phyloP scores from a whole-genome alignment of 1,284 basidiomycete genomes.

The Heterobasidion irregulare region DNA sequence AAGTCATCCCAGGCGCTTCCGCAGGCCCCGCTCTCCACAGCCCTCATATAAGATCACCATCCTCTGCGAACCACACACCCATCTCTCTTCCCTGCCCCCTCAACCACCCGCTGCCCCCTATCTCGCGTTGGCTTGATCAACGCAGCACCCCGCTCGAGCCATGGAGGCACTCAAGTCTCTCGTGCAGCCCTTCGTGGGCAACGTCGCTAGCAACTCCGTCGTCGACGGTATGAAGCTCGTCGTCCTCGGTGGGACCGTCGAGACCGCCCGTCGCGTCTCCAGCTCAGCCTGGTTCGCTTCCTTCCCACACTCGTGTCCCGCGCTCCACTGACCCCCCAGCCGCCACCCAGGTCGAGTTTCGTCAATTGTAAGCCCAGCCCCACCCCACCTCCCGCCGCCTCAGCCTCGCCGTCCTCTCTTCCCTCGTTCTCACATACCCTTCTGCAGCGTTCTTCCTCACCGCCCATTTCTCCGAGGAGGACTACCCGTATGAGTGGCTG shows the following conservation, averaged over 20 bases:
- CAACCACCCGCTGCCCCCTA: neutral
- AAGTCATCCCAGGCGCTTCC: neutral
- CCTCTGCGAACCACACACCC: neutral
- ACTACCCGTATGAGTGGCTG: slow-evolving; percentile 76
- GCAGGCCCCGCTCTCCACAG: neutral
- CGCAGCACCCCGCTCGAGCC: slow-evolving; percentile 7
- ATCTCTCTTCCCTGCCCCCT: neutral
- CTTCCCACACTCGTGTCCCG: slow-evolving; percentile 6
- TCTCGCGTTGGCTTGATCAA: neutral
- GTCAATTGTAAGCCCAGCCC: slow-evolving; percentile 63
- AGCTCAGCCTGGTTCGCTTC: slow-evolving; percentile 62
- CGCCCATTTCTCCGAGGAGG: slow-evolving; percentile 78
- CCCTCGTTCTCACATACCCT: slow-evolving; percentile 6
- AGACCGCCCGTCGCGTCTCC: slow-evolving; percentile 72
- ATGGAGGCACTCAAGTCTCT: slow-evolving; percentile 80
- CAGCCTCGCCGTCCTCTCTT: neutral
- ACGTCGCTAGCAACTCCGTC: slow-evolving; percentile 64
- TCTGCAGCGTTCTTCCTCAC: slow-evolving; percentile 73
- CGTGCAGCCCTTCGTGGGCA: slow-evolving; percentile 71
- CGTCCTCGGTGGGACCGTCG: slow-evolving; percentile 76
- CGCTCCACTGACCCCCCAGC: slow-evolving; percentile 4
- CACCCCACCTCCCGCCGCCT: neutral
- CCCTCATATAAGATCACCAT: neutral
- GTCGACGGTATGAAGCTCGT: slow-evolving; percentile 82
- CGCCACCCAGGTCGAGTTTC: slow-evolving; percentile 57